Conservation (phyloP, 257 asterid species). For the Nicotiana undulata region DNA sequence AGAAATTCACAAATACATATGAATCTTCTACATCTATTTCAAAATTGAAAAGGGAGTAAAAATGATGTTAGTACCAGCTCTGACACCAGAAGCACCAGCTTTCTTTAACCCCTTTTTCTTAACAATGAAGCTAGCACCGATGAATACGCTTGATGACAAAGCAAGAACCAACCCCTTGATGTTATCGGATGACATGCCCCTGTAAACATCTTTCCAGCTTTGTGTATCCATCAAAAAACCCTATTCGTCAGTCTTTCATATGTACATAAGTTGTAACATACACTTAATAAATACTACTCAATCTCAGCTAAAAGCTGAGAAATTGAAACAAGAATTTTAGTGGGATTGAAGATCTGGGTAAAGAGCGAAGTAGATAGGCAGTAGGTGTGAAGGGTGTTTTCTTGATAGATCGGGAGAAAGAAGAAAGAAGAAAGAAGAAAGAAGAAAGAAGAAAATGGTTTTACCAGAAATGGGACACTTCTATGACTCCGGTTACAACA, state of each 20-base stretch:
- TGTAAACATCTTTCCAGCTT: constrained; percentile 36
- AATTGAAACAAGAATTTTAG: too few relatives aligned
- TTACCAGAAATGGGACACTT: neutral
- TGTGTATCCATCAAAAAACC: neutral
- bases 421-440: too few relatives aligned
- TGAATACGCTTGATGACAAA: constrained; percentile 71
- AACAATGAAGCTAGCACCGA: constrained; percentile 83
- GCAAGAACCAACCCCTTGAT: constrained; percentile 66
- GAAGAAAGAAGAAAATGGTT: neutral
- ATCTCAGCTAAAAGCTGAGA: neutral
- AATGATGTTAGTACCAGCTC: constrained; percentile 45
- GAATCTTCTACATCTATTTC: too few relatives aligned
- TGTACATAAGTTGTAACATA: neutral
- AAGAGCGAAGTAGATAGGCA: neutral
- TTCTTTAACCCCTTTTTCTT: constrained; percentile 85
- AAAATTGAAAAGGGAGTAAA: neutral
- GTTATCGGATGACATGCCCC: constrained; percentile 72
- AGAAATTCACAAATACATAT: neutral
- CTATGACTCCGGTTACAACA: neutral
- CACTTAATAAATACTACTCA: neutral
- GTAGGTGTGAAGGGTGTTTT: neutral
- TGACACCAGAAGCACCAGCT: constrained; percentile 75
- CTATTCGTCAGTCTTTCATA: neutral
- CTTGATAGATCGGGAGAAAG: neutral
- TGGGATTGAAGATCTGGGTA: neutral